These are phyloP conservation scores for Leptographium lundbergii DNA, from an alignment of 2,329 filamentous ascomycete species.

Conservation along the genomic window DNA sequence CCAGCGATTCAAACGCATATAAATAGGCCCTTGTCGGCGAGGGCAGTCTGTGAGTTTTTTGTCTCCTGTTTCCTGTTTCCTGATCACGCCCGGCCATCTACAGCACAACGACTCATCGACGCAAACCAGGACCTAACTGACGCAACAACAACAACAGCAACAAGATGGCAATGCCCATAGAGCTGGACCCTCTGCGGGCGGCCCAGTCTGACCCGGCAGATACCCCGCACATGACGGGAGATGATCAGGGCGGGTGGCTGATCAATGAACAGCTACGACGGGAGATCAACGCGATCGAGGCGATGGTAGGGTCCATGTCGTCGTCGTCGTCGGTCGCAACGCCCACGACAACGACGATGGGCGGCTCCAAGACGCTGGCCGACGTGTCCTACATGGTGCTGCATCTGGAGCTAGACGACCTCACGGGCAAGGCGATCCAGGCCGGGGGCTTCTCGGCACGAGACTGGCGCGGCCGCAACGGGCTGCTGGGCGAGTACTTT, in stretches of 20 bases:
- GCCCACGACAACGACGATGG: not conserved
- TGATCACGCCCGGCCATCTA: too few species aligned
- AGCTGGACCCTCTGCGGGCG: conserved; percentile 3
- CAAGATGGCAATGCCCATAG: not conserved
- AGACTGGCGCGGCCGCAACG: not conserved
- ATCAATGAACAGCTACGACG: not conserved
- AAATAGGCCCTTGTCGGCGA: too few species aligned
- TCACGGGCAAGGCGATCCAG: not conserved
- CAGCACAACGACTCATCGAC: too few species aligned
- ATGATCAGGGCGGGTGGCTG: conserved; percentile 7
- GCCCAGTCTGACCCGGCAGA: not conserved
- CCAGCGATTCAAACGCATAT: too few species aligned
- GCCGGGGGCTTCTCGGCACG: not conserved
- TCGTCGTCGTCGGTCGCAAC: not conserved
- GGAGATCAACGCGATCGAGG: not conserved
- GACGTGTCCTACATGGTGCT: conserved; percentile 8
- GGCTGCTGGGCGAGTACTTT: conserved; percentile 5
- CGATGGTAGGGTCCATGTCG: not conserved
- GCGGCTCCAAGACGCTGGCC: conserved; percentile 1
- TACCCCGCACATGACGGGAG: conserved; percentile 4
- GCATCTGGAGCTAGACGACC: conserved; percentile 5
- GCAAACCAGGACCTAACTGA: not conserved
- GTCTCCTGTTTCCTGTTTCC: too few species aligned
- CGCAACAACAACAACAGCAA: not conserved
- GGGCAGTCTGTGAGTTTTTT: too few species aligned